Conservation (phyloP, 225 moss, liverwort and hornwort genomes). For the Anthoceros angustus region DNA sequence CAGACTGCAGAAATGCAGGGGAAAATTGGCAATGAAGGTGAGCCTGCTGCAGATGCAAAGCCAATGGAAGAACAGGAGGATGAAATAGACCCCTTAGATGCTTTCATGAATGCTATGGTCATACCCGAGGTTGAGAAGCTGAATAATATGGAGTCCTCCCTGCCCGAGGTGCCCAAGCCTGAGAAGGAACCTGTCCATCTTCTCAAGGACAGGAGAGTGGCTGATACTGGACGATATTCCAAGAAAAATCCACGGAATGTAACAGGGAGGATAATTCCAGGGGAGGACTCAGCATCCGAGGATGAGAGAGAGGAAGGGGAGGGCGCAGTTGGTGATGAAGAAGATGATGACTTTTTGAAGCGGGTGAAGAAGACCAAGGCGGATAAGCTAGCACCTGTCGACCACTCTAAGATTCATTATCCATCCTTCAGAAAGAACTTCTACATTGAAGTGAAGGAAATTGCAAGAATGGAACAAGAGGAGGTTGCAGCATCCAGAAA, state of each 20-base stretch:
- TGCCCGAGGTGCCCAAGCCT: constrained; percentile 13
- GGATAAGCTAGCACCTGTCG: constrained; percentile 84
- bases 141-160: constrained; percentile 7
- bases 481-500: constrained; percentile 61
- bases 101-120: constrained; percentile 91
- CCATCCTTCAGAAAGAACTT: constrained; percentile 74
- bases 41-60: constrained; percentile 9
- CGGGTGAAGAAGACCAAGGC: constrained; percentile 96
- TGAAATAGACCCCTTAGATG: constrained; percentile 90
- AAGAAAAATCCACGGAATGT: constrained; percentile 46
- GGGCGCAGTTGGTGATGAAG: constrained; percentile 37
- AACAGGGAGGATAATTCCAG: constrained; percentile 77
- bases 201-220: constrained; percentile 29
- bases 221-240: constrained; percentile 41
- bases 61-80: constrained; percentile 48
- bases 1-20: constrained; percentile 16
- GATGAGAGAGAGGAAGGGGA: constrained; percentile 46
- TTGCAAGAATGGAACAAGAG: constrained; percentile 68
- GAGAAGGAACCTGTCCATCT: constrained; percentile 16
- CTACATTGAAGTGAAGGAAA: constrained; percentile 97
- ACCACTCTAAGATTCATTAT: constrained; percentile 90
- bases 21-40: constrained; percentile 23
- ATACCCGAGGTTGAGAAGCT: constrained; percentile 59
- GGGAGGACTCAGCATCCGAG: constrained; percentile 91
- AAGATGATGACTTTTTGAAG: constrained; percentile 97